Conservation (phyloP, 192 early-diverging fungal genomes). For the Glomus cerebriforme region DNA sequence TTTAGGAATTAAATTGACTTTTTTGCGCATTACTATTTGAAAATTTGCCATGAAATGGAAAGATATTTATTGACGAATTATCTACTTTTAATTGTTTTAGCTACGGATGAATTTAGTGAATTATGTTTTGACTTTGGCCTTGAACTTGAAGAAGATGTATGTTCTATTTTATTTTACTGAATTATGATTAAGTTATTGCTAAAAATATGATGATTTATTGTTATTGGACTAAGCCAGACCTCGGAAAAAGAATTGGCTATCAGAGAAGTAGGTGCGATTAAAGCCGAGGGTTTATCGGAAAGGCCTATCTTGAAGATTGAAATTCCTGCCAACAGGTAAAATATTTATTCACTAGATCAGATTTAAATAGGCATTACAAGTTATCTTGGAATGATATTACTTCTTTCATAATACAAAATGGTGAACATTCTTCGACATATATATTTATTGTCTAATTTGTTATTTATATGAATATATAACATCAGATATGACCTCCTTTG, state of each 20-base stretch:
- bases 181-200: neutral
- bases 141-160: slow-evolving; percentile 96
- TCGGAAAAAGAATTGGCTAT: slow-evolving; percentile 80
- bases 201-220: neutral
- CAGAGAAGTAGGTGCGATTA: slow-evolving; percentile 59
- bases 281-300: slow-evolving; percentile 65
- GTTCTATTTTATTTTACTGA: slow-evolving; percentile 19
- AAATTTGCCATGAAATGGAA: too few relatives aligned
- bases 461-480: neutral
- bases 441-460: too few relatives aligned
- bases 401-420: neutral
- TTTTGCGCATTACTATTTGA: too few relatives aligned
- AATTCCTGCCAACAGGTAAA: slow-evolving; percentile 91
- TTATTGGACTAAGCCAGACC: slow-evolving; percentile 49
- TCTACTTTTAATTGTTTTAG: slow-evolving; percentile 37
- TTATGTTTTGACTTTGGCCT: slow-evolving; percentile 99
- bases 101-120: slow-evolving; percentile 90
- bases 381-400: neutral
- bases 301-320: slow-evolving; percentile 92
- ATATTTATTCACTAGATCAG: slow-evolving; percentile 35
- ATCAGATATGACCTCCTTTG: slow-evolving; percentile 94
- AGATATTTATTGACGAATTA: neutral
- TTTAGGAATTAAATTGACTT: neutral
- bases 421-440: too few relatives aligned
- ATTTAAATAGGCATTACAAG: slow-evolving; percentile 1